Evolutionary conservation across 495 filamentous ascomycete species (phyloP).

Genomic region (Daldinia loculata): DNA sequence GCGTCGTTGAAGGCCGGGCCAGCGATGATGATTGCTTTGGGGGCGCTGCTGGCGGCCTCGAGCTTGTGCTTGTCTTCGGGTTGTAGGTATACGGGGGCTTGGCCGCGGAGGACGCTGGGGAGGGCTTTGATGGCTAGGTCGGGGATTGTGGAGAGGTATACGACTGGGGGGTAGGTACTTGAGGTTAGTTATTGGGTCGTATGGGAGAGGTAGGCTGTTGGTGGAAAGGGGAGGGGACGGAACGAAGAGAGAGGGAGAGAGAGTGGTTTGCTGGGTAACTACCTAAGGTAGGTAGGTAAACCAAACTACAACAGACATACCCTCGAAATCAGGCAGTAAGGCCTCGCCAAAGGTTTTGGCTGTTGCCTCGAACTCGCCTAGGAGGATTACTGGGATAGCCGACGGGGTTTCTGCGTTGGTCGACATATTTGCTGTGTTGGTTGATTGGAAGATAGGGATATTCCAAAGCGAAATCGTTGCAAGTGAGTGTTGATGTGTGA

Average conservation of each 20-base stretch:
- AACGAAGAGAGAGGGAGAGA: too few species aligned
- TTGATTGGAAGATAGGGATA: not conserved
- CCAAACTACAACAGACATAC: not conserved
- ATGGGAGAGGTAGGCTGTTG: too few species aligned
- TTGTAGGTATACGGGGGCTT: too few species aligned
- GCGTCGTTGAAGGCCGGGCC: constrained; percentile 22
- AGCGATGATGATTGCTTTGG: constrained; percentile 21
- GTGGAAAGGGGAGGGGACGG: too few species aligned
- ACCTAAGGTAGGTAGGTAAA: not conserved
- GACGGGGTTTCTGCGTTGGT: constrained; percentile 24
- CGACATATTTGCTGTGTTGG: constrained; percentile 21
- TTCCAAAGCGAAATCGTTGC: not conserved
- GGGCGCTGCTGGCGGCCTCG: not conserved
- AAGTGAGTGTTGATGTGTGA: not conserved
- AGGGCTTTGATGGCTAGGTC: constrained; percentile 20
- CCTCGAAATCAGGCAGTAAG: constrained; percentile 30
- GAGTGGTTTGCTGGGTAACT: too few species aligned
- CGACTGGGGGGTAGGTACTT: constrained; percentile 8
- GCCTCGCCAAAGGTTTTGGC: constrained; percentile 33
- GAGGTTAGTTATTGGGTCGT: not conserved
- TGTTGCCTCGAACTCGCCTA: constrained; percentile 24
- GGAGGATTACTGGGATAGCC: constrained; percentile 26
- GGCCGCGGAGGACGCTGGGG: not conserved
- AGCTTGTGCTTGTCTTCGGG: not conserved
- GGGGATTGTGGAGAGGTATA: constrained; percentile 26